A percentile compares a stretch with the other conserved stretches of the same genome.
Conservation (phyloP, 139 green algal genomes). For the Ostreobium quekettii region DNA sequence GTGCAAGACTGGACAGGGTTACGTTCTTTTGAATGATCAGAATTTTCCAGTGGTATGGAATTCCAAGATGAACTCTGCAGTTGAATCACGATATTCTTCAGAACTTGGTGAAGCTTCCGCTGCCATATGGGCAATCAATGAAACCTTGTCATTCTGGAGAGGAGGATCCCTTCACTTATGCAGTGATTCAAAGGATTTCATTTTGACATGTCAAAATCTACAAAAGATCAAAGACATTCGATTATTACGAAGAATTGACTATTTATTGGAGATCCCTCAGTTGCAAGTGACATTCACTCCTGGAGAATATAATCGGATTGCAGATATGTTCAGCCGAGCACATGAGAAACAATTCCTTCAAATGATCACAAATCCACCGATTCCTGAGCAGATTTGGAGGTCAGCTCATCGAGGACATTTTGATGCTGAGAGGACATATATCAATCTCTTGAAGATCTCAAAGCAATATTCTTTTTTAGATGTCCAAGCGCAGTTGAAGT, state of each 20-base stretch:
- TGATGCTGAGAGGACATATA: too few species aligned
- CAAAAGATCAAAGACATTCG: background rate
- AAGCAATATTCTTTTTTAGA: too few species aligned
- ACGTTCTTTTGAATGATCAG: background rate
- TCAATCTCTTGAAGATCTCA: too few species aligned
- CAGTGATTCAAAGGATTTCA: background rate
- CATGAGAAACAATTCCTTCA: too few species aligned
- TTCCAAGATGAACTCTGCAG: background rate
- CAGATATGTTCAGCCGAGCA: background rate
- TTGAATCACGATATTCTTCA: background rate
- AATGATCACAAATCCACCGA: too few species aligned
- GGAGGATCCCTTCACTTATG: background rate
- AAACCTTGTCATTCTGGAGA: background rate
- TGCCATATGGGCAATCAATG: background rate
- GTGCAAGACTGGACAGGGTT: background rate
- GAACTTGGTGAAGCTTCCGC: background rate
- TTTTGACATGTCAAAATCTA: background rate
- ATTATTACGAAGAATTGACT: background rate
- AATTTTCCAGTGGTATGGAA: background rate
- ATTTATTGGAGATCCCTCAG: background rate
- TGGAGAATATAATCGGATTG: background rate
- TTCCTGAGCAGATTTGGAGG: too few species aligned
- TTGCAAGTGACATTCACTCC: background rate
- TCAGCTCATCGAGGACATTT: too few species aligned
- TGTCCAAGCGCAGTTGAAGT: too few species aligned